Base-by-base conservation (phyloP, 441 rosid species). In the Mallotus repandus region DNA sequence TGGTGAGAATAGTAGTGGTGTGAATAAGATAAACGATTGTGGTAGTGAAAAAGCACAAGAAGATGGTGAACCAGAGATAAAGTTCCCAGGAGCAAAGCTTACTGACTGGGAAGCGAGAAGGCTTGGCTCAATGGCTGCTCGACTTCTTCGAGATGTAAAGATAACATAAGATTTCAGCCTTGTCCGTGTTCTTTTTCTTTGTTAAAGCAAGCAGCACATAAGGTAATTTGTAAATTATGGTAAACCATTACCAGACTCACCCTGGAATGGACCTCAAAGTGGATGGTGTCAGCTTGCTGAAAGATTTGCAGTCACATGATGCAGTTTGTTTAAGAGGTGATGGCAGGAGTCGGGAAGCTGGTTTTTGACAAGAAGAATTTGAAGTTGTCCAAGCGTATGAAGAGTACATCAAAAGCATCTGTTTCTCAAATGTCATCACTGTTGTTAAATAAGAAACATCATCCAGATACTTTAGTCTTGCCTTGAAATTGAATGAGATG, bases 81-180 rank as follows among this genome's bases (percentile, higher is more conserved):
- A 76, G 76, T 74, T 82, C 55, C 85, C 82, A 10, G 76, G 75
- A 2, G 88, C 82, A 32, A 75, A 85, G 77, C 89, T 92, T 65
- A 89, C 87, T 25, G 96, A 91, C 52, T 95, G 99, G 99, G 97
- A 95, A 77, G 86, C 89, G 61, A 89, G 99, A 82, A 87, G 99
- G 80, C 86, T 86, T 41, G 99, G 99, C 46, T 86, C 93, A n/a
- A 84, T 89, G 86, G 98, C 99, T 59, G 99, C 99, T 22, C 88
- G 97, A 74, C 98, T 92, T 83, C 98, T 91, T 63, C 88, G 84
- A 65, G 96, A 90, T 75, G 83, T 91, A 68, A 87, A 89, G 77
- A 86, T 92, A 69, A 81, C 82, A 13, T 87, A 78, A 80, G 71
- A 57, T 75, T 78, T 75, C 69, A 52, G 78, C 78, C 77, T 48